A percentile compares a stretch with the other conserved stretches of the same genome.
Evolutionary conservation across 23 red algal genomes (phyloP).

Genomic region (Gracilaria domingensis): DNA sequence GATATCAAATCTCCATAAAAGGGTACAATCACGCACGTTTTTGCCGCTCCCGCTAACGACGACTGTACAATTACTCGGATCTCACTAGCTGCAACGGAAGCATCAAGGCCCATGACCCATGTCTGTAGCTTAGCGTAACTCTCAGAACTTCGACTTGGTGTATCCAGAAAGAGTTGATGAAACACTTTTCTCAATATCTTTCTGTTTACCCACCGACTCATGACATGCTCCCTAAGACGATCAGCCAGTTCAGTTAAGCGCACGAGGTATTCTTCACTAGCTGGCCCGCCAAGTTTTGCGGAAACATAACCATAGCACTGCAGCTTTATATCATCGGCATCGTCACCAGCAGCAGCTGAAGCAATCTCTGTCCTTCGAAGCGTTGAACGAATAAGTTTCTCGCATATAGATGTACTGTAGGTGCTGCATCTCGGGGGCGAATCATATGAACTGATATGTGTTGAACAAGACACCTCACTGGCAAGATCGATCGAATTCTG

Average conservation of each 20-base stretch:
- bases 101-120: constrained; percentile 7
- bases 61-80: constrained; percentile 2
- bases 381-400: constrained; percentile 43
- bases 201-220: constrained; percentile 47
- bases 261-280: constrained; percentile 5
- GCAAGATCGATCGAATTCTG: constrained; percentile 38
- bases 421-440: background rate
- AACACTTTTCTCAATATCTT: constrained; percentile 29
- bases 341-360: constrained; percentile 1
- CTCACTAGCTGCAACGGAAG: background rate
- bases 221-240: constrained; percentile 45
- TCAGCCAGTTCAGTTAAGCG: constrained; percentile 33
- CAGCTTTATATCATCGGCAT: constrained; percentile 42
- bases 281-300: constrained; percentile 22
- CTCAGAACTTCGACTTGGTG: background rate
- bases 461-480: background rate
- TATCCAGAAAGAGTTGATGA: constrained; percentile 5
- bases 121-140: constrained; percentile 5
- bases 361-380: constrained; percentile 53
- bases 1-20: constrained; percentile 37
- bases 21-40: constrained; percentile 26
- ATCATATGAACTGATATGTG: background rate
- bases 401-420: constrained; percentile 41
- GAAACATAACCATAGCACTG: constrained; percentile 67
- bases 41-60: constrained; percentile 32